phyloP scores from a whole-genome alignment of 2,329 filamentous ascomycete genomes.

The Arthrobotrys pseudoclavata region DNA sequence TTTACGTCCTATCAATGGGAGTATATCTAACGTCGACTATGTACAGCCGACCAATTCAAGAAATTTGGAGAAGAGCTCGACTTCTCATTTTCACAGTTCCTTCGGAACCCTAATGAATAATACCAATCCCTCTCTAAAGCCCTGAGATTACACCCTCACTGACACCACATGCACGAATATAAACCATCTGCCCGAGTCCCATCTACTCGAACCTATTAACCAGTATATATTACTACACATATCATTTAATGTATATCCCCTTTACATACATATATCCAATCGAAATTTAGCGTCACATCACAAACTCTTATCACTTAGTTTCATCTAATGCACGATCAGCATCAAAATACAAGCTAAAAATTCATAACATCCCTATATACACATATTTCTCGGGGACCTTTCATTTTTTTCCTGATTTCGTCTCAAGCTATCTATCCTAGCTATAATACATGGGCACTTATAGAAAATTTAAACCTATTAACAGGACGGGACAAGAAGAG shows the following conservation, averaged over 20 bases:
- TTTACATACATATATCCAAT: neutral
- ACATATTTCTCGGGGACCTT: slow-evolving; percentile 9
- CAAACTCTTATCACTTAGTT: neutral
- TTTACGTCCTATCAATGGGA: neutral
- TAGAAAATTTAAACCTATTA: neutral
- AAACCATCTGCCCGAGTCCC: too few species aligned
- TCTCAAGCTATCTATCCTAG: slow-evolving; percentile 28
- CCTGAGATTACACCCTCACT: neutral
- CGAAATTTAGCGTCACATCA: neutral
- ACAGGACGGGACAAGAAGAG: neutral
- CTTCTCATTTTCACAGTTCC: neutral
- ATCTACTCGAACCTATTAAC: too few species aligned
- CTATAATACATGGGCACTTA: slow-evolving; percentile 2
- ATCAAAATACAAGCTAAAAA: too few species aligned
- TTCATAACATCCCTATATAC: slow-evolving; percentile 16
- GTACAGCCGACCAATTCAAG: slow-evolving; percentile 46
- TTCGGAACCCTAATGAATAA: neutral
- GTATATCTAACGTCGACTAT: neutral
- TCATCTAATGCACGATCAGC: too few species aligned
- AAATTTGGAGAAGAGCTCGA: slow-evolving; percentile 23
- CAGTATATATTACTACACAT: neutral
- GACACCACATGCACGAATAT: too few species aligned
- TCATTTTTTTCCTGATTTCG: neutral
- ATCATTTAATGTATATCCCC: neutral
- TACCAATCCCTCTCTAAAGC: neutral